Base-by-base conservation (phyloP, 352 stramenopile genomes). In the Phytophthora melonis region DNA sequence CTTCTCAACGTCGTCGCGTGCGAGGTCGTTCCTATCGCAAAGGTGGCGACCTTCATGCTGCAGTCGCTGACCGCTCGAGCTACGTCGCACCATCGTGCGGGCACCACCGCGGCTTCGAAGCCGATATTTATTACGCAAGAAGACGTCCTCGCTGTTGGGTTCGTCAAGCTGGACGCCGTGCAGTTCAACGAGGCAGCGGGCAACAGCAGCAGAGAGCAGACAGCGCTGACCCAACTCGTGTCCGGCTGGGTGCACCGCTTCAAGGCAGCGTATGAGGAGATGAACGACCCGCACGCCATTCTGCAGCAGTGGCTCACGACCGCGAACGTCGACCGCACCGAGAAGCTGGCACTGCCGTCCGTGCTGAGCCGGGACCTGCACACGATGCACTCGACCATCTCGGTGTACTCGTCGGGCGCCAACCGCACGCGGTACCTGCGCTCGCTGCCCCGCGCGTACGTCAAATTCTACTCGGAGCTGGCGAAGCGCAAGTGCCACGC, bases 391-490 rank as follows among this genome's bases (percentile, higher is more conserved):
- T 92, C 87, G 32, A 89, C 84, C 27, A 83, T 96, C 67, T 94
- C 86, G 16, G 80, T 93, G 5, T 86, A 84, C n/a, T 82, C 72
- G 23, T 93, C 88, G 9, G 86, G 83, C 1, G 70, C 80, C 16
- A 91, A 83, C 57, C 88, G 90, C 52, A 94, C 84, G 9, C 76
- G 79, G 21, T 97, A 93, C 64, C 63, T 97, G 52, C 81, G 86
- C 13, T 89, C 84, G 18, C 65, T 97, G 32, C 90, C 90, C 5
- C 83, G 86, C 11, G 75, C 88, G 41, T 97, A 95, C 68, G 87
- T 93, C 18, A 92, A 94, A 50, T 93, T 97, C 45, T 97, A 97
- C 80, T 88, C 89, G 14, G 84, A 92, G 49, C 72, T 97, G 23
- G 89, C 90, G 41, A 94, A 94, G 69, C 87, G 89, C 78, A 91